Base-by-base conservation (phyloP, 805 yeast species). In the Teunomyces cretensis region DNA sequence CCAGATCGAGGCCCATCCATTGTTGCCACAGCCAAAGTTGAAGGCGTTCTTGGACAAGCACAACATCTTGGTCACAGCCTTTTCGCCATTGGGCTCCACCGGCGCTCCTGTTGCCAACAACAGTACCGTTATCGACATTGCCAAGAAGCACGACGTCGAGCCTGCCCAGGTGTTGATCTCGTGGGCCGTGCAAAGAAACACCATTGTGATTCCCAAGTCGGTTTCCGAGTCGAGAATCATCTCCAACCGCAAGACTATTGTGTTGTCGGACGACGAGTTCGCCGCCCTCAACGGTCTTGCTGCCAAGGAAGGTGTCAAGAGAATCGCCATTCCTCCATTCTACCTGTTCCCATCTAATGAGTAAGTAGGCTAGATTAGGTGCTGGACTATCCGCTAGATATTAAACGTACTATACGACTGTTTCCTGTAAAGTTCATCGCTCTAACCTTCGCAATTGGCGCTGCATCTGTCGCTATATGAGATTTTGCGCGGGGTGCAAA, bases 1-100 rank as follows among this genome's bases (percentile, higher is more conserved):
- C 66, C 96, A 88, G 71, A 74, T 86, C 48, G 96, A 88, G 69
- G 66, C 81, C 31, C 95, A 88, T 64, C 89, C 91, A 39, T 75
- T 75, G 50, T 71, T 84, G 46, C 87, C 87, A 38, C 91, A 86
- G 62, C 68, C 63, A 7, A 81, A 81, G 51, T 69, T 87, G 52
- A 56, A 76, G 36, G 74, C 77, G 30, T 84, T 59, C 64, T 74
- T 81, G 62, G 66, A 72, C 44, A 58, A 64, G 28, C 70, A 85
- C 49, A 79, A 73, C 48, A 82, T 84, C 48, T 61, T 71, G 28
- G 62, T 84, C 44, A 84, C 84, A 61, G 95, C 95, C 8, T 88
- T 86, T 67, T 82, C 88, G 26, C 94, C 96, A 19, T 71, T 88
- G 53, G 92, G 90, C 7, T 75, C 84, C 26, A 64, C 69, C 6